These are phyloP conservation scores for Coemansia sp. DNA, from an alignment of 192 early-diverging fungal species.

Conservation along the genomic window DNA sequence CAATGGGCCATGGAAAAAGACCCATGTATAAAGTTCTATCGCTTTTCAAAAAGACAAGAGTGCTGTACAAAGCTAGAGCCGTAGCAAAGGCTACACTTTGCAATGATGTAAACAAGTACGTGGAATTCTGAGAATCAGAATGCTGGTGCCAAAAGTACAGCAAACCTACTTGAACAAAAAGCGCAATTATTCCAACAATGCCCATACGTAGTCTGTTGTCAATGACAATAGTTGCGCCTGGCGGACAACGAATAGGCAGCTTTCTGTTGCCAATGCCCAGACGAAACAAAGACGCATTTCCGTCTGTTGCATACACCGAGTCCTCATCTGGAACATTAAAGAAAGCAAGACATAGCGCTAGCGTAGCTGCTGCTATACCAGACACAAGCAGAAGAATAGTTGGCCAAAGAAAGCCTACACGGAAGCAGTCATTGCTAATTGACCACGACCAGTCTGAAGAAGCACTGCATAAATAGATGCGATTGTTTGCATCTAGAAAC, in stretches of 20 bases:
- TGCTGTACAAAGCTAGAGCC: neutral
- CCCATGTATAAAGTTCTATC: constrained; percentile 7
- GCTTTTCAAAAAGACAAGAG: constrained; percentile 8
- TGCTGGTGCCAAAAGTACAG: constrained; percentile 1
- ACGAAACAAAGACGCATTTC: neutral
- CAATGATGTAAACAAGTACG: neutral
- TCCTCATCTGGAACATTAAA: neutral
- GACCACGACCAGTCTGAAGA: constrained; percentile 1
- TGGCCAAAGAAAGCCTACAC: constrained; percentile 23
- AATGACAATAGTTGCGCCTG: constrained; percentile 15
- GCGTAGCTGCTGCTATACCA: constrained; percentile 1
- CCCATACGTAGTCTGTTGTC: constrained; percentile 29
- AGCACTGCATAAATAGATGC: neutral
- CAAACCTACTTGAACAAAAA: constrained; percentile 11
- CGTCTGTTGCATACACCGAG: neutral
- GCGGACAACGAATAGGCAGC: constrained; percentile 25
- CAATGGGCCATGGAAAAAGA: constrained; percentile 25
- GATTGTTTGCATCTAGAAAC: neutral
- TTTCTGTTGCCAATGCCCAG: constrained; percentile 1
- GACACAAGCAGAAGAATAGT: constrained; percentile 7
- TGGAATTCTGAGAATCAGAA: neutral
- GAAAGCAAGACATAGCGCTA: neutral
- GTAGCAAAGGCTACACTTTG: neutral
- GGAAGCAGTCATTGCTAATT: constrained; percentile 7
- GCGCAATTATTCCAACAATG: neutral